Evolutionary conservation across 2,329 filamentous ascomycete species (phyloP), one percentile per base, ranked within the genome.

Genomic region (Arthroderma sp.): DNA sequence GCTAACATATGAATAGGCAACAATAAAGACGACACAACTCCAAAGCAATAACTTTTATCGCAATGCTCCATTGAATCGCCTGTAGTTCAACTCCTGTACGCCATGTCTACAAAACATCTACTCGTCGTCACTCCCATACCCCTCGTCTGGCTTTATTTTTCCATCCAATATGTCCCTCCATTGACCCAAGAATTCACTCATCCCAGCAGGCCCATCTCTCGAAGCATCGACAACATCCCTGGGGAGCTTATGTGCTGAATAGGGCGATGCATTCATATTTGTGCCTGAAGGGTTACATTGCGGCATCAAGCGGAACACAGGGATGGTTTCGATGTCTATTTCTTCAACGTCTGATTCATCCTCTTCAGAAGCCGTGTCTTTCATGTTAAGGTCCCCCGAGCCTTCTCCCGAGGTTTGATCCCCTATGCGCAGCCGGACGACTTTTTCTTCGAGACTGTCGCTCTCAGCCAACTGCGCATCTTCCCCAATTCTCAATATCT

Each of bases 201-300:
- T 73, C 0, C 82, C 83, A 3, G 83, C 84, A 45, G 84, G 78
- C 3, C 83, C 83, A 1, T 74, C 74, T 15, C 71, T 65, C 29
- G 73, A 75, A 2, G 77, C 78, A 56, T 81, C 77, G 1, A 95
- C 88, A 2, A 96, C 86, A 54, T 98, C 91, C 61, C 81, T 87
- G 0, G 91, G 91, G 54, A 98, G 67, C 65, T 96, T 98, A 60
- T 96, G 89, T 3, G 91, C 89, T 49, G 87, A 94, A 62, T 94
- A 96, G 57, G 89, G 84, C 1, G 86, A 77, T 4, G 84, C 83
- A 52, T 77, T 80, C 59, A 95, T 93, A 53, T 83, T 83, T 59
- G 86, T 91, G 1, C 88, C 88, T 49, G 89, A 84, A 0, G 88
- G 86, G 52, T 96, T 89, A 51, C 89, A 82, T 59, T 80, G 80